Base-by-base conservation (phyloP, 1,139 yeast genomes). In the Scheffersomyces cryptocercus region DNA sequence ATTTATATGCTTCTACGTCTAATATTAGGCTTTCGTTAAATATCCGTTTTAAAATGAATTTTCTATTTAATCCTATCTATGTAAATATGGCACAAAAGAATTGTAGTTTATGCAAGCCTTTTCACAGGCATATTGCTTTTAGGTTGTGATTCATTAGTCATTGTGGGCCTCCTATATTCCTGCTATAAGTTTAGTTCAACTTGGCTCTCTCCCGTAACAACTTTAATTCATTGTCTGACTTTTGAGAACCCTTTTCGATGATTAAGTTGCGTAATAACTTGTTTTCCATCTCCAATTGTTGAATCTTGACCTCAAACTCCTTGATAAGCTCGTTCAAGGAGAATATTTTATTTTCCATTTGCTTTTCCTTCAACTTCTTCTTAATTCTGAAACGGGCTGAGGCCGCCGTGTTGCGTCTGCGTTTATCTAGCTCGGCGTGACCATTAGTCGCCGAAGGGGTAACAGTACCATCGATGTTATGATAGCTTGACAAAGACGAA, bases 301-400 rank as follows among this genome's bases (percentile, higher is more conserved):
- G 64, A 28, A 73, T 53, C 42, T 83, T 82, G 46, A 74, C 65
- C 59, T 88, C 93, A 50, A 87, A 74, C 26, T 69, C 68, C 42
- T 73, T 71, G 20, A 88, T 82, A 53, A 79, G 63, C 29, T 85
- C 88, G 52, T 79, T 79, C 49, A 89, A 72, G 44, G 80, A 84
- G 53, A 75, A 73, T 14, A 88, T 73, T 44, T 78, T 80, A 36
- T 74, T 73, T 64, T 88, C 96, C 84, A 88, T 81, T 61, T 88
- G 91, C 62, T 84, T 89, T 63, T 89, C 96, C 58, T 87, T 84
- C 62, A 83, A 55, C 70, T 88, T 89, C 76, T 85, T 87, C 72
- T 85, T 87, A 55, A 85, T 81, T 50, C 95, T 73, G 70, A 88
- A 85, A 47, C 95, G 70, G 1, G 93, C 93, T 38, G 86, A 80